These are phyloP conservation scores for Musa acuminata DNA, from an alignment of 176 grass and related monocot species.

Conservation along the genomic window DNA sequence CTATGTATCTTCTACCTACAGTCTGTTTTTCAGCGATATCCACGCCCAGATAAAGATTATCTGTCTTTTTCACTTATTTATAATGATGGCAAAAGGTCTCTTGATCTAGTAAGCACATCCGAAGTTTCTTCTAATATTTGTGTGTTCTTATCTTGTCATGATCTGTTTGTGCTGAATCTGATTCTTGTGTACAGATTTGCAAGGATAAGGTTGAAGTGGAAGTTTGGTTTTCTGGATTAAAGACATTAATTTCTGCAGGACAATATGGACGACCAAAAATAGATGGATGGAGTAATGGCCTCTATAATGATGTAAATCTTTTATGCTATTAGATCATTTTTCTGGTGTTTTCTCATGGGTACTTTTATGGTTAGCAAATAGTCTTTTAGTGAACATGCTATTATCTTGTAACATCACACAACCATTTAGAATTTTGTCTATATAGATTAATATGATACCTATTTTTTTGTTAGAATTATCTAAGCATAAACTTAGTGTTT, in stretches of 20 bases:
- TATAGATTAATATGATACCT: background rate
- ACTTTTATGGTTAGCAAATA: background rate
- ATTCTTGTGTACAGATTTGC: conserved; percentile 46
- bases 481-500: background rate
- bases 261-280: conserved; percentile 23
- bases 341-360: background rate
- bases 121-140: conserved; percentile 11
- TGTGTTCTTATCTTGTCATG: background rate
- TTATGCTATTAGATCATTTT: background rate
- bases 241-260: conserved; percentile 12
- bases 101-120: conserved; percentile 58
- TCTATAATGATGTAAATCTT: conserved; percentile 14
- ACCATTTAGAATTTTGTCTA: background rate
- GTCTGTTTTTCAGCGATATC: conserved; percentile 91
- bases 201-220: conserved; percentile 63
- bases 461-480: background rate
- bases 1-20: conserved; percentile 9
- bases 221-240: conserved; percentile 19
- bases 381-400: background rate
- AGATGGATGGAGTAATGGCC: conserved; percentile 24
- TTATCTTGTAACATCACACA: background rate
- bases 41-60: conserved; percentile 80
- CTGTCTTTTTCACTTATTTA: conserved; percentile 96
- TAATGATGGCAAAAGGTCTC: conserved; percentile 68
- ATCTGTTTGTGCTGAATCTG: conserved; percentile 2